Percentiles rank a stretch among this genome's conserved stretches.
phyloP scores from a whole-genome alignment of 345 rosid genomes.

The Erysimum cheiranthoides region DNA sequence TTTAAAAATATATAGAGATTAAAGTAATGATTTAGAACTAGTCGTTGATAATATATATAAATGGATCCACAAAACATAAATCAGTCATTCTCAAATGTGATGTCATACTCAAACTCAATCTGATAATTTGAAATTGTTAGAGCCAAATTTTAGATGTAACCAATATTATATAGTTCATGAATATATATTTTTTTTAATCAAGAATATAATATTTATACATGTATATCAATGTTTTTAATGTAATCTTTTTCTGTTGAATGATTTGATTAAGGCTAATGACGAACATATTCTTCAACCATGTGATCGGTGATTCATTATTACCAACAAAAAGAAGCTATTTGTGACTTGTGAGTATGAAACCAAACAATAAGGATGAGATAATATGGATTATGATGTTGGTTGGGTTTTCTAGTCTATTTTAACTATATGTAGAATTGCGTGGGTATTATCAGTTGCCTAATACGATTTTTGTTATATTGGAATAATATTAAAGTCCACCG shows the following conservation, averaged over 20 bases:
- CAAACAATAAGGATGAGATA: too few relatives aligned
- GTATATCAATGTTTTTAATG: too few relatives aligned
- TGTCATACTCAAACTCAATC: not conserved
- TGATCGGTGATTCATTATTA: too few relatives aligned
- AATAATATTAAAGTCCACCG: constrained; percentile 13
- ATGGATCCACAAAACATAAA: not conserved
- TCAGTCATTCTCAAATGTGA: not conserved
- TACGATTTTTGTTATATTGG: constrained; percentile 1
- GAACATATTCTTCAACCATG: too few relatives aligned
- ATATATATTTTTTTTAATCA: too few relatives aligned
- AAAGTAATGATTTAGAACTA: not conserved
- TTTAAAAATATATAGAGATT: not conserved
- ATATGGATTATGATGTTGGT: not conserved
- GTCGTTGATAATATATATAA: not conserved
- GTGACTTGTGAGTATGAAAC: too few relatives aligned
- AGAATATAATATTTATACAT: not conserved
- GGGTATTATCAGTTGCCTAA: constrained; percentile 8
- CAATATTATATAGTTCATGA: not conserved
- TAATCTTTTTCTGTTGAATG: too few relatives aligned
- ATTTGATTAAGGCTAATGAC: too few relatives aligned
- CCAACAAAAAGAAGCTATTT: too few relatives aligned
- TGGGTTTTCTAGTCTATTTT: not conserved
- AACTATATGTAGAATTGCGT: not conserved
- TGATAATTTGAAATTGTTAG: not conserved
- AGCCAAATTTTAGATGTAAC: not conserved